Base-by-base conservation (phyloP, 805 yeast genomes). In the Saturnispora quitensis region DNA sequence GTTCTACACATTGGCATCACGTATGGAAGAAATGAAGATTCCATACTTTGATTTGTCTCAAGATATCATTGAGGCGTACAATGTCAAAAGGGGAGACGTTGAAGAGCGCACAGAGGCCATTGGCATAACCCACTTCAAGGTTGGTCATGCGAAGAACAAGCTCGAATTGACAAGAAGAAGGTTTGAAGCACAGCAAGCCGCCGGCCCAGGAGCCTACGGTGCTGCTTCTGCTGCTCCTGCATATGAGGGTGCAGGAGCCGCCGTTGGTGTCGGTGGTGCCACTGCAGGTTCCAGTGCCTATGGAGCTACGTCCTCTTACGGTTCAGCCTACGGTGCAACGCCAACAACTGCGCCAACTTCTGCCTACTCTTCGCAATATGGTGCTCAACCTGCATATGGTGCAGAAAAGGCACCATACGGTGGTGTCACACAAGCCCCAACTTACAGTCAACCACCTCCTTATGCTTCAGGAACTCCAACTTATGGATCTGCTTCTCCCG, bases 11-110 rank as follows among this genome's bases (percentile, higher is more conserved):
- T 74, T 93, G 56, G 90, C 87, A 73, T 84, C 78, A 64, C 80
- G 86, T 61, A 87, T 91, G 88, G 96, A 91, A 70, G 96, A 88
- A 65, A 82, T 91, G 86, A 89, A 93, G 72, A 93, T 93, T 58
- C 97, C 97, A 15, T 93, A 93, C 71, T 93, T 93, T 69, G 95
- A 93, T 66, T 74, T 93, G 64, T 74, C 80, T 48, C 76, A 86
- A 44, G 98, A 89, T 65, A 86, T 93, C 56, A 75, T 86, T 50
- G 91, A 86, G 65, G 84, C 90, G 3, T 93, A 84, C 69, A 68
- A 66, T 33, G 74, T 73, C 56, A 93, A 93, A 72, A 82, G 95
- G 67, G 99, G 98, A 40, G 83, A 89, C 59, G 80, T 91, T 47
- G 95, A 89, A 64, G 97, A 90, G 63, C 83, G 81, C 62, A 75